Evolutionary conservation across 306 rosid species (phyloP), one percentile per base, ranked within the genome.

Genomic region (Astragalus membranaceus): DNA sequence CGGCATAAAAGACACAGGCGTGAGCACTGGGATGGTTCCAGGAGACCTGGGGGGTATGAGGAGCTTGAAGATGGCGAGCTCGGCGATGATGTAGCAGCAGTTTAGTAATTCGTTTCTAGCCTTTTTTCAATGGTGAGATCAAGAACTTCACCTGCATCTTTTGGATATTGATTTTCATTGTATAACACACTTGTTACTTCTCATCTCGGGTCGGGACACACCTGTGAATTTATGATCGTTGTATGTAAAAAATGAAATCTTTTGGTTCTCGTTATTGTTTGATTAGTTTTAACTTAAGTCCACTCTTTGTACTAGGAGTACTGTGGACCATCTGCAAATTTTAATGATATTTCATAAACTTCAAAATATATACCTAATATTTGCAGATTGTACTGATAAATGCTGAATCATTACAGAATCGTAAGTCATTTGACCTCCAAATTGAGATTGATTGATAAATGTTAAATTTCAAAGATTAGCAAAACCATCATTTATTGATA

Each of bases 1-100:
- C 84, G 96, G 69, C 95, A 83, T 80, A 95, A 81, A 85, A 87
- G 90, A 73, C 99, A 91, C 70, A 86, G 80, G 90, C 88, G 94
- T 88, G 97, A 94, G 53, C 95, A 88, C 72, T 87, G 91, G 44
- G 96, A 87, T 55, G 77, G 84, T 58, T 85, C 94, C 17, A 83
- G 91, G 39, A 91, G 82, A 83, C 79, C 57, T 67, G 89, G 91
- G 15, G 93, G 90, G 54, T 65, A 67, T 12, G 97, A 75, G 16
- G 99, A 95, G 44, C 97, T 95, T 74, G 99, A 95, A 89, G 99
- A 95, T 7, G 99, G 99, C 35, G 99, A 95, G 80, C 86, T 95
- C 26, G 97, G 99, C 4, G 97, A 89, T 72, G 99, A 95, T 72
- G 95, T 69, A 20, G 99, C 87, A 82, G 81, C 87, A 82, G 81